phyloP scores from a whole-genome alignment of 306 rosid species.

The Malus orientalis region DNA sequence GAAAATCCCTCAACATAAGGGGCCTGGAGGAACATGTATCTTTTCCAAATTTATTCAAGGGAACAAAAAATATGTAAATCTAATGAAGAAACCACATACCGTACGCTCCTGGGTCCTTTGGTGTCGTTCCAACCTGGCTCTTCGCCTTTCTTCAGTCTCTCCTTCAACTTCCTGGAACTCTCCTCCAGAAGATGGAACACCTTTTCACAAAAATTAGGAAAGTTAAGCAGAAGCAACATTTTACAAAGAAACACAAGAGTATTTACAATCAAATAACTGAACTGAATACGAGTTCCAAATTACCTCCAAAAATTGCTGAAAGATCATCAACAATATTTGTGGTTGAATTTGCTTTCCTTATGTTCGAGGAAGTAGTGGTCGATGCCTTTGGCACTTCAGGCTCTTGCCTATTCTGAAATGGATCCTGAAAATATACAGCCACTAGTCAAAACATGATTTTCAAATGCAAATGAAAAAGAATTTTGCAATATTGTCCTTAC shows the following conservation, averaged over 20 bases:
- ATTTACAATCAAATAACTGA: slow-evolving; percentile 4
- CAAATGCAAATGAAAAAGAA: slow-evolving; percentile 1
- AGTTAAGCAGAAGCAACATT: slow-evolving; percentile 15
- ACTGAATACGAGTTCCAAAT: slow-evolving; percentile 12
- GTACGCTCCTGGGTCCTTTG: slow-evolving; percentile 81
- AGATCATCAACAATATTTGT: slow-evolving; percentile 88
- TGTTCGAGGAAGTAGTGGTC: slow-evolving; percentile 41
- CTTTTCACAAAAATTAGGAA: slow-evolving; percentile 33
- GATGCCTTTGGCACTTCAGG: slow-evolving; percentile 57
- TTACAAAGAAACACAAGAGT: neutral
- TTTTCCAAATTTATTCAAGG: neutral
- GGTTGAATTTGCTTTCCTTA: slow-evolving; percentile 71
- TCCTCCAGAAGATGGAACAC: slow-evolving; percentile 60
- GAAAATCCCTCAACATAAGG: neutral
- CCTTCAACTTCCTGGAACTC: slow-evolving; percentile 82
- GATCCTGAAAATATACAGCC: slow-evolving; percentile 27
- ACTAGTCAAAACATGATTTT: slow-evolving; percentile 16
- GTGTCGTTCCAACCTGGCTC: slow-evolving; percentile 91
- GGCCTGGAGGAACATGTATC: neutral
- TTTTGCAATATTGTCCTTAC: slow-evolving; percentile 45
- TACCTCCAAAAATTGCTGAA: slow-evolving; percentile 88
- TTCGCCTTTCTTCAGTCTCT: slow-evolving; percentile 88
- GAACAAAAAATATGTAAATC: slow-evolving; percentile 7
- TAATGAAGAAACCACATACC: slow-evolving; percentile 38
- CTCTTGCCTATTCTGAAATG: slow-evolving; percentile 44